phyloP scores from a whole-genome alignment of 345 rosid genomes.

The Geranium rotundifolium region DNA sequence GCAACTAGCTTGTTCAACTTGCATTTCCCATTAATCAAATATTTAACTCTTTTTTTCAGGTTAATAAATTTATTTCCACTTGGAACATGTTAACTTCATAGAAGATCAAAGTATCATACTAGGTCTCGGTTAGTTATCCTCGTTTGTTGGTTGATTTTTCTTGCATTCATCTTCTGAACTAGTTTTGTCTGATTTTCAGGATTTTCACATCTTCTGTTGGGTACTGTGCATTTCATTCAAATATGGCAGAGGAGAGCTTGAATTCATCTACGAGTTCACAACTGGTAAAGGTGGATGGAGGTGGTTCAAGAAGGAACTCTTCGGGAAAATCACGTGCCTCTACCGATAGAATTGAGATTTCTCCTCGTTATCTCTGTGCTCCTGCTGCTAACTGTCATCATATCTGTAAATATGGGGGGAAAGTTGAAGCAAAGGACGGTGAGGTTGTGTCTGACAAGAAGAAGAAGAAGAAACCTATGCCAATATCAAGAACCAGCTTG shows the following conservation, averaged over 20 bases:
- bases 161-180: no score
- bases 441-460: neutral
- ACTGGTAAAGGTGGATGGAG: neutral
- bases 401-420: slow-evolving; percentile 21
- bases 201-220: neutral
- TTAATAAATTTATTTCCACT: no score
- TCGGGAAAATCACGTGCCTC: neutral
- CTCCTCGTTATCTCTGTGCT: slow-evolving; percentile 26
- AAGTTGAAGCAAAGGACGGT: neutral
- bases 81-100: neutral
- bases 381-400: slow-evolving; percentile 27
- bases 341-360: slow-evolving; percentile 2
- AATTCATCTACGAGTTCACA: neutral
- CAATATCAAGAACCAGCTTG: no score
- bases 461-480: neutral
- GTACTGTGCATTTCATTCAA: neutral
- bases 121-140: neutral
- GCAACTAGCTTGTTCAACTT: neutral
- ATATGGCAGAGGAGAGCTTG: slow-evolving; percentile 2
- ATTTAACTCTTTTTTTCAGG: neutral
- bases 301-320: neutral
- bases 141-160: no score
- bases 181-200: neutral
- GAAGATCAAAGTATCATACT: neutral
- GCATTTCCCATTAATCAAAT: neutral